phyloP scores from a whole-genome alignment of 768 basidiomycete genomes.

The Mycena floridula region DNA sequence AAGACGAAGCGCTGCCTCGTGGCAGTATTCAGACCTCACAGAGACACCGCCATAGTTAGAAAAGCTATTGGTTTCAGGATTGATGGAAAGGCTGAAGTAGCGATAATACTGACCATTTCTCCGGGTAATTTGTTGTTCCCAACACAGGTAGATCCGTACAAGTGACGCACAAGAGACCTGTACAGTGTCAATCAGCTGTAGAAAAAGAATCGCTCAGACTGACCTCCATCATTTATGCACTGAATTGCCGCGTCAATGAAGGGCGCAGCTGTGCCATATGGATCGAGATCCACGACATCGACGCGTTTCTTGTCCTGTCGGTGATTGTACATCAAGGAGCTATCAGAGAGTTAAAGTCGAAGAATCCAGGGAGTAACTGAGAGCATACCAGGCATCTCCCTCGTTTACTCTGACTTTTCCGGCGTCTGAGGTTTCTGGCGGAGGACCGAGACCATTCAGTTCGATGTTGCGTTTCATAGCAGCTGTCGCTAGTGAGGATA shows the following conservation, averaged over 20 bases:
- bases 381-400: slow-evolving; percentile 82
- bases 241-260: slow-evolving; percentile 96
- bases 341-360: slow-evolving; percentile 19
- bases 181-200: background rate
- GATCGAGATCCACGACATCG: slow-evolving; percentile 96
- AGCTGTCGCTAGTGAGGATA: slow-evolving; percentile 74
- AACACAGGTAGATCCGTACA: slow-evolving; percentile 95
- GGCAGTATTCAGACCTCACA: slow-evolving; percentile 89
- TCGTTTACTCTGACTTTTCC: slow-evolving; percentile 77
- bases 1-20: slow-evolving; percentile 88
- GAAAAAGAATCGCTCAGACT: slow-evolving; percentile 11
- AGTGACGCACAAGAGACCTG: slow-evolving; percentile 89
- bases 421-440: slow-evolving; percentile 12
- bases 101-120: slow-evolving; percentile 74
- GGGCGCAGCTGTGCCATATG: slow-evolving; percentile 95
- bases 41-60: slow-evolving; percentile 93
- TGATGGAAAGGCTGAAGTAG: background rate
- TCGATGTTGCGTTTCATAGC: slow-evolving; percentile 85
- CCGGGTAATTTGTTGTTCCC: slow-evolving; percentile 90
- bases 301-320: slow-evolving; percentile 68
- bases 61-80: slow-evolving; percentile 49
- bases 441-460: slow-evolving; percentile 61
- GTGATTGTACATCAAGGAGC: slow-evolving; percentile 87
- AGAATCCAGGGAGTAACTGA: background rate
- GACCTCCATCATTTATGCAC: slow-evolving; percentile 81